Conservation (phyloP, 768 basidiomycete genomes). For the Vararia minispora region DNA sequence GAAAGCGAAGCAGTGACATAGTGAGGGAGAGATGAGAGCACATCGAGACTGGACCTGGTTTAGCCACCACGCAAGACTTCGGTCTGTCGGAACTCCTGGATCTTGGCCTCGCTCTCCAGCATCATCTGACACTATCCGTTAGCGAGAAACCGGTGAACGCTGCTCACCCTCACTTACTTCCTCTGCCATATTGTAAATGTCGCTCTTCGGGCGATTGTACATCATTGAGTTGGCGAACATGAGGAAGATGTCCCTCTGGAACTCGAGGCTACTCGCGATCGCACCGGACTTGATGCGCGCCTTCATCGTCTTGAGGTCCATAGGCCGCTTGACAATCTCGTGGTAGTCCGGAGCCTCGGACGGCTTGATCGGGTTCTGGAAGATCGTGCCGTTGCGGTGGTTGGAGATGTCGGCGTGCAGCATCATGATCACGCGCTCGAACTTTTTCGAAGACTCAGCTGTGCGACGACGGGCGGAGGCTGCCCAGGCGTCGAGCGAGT, state of each 20-base stretch:
- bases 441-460: conserved; percentile 43
- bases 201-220: conserved; percentile 83
- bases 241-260: conserved; percentile 79
- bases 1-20: too few species aligned
- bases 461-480: conserved; percentile 15
- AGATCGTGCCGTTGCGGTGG: conserved; percentile 83
- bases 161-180: too few species aligned
- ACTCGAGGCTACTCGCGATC: conserved; percentile 76
- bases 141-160: conserved; percentile 14
- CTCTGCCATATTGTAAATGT: conserved; percentile 84
- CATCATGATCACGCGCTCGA: conserved; percentile 73
- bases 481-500: neutral
- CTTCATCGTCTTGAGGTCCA: conserved; percentile 93
- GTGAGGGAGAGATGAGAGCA: too few species aligned
- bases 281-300: conserved; percentile 72
- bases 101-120: conserved; percentile 56
- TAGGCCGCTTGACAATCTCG: conserved; percentile 87
- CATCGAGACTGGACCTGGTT: too few species aligned
- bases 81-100: conserved; percentile 62
- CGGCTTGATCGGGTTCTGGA: conserved; percentile 81
- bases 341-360: conserved; percentile 87
- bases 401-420: conserved; percentile 74
- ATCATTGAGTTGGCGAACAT: conserved; percentile 98
- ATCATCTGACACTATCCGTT: conserved; percentile 46
- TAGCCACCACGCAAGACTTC: too few species aligned